Percentiles rank a stretch among this genome's conserved stretches.
Conservation (phyloP, 148 eudicot species). For the Salicornia ramosissima region DNA sequence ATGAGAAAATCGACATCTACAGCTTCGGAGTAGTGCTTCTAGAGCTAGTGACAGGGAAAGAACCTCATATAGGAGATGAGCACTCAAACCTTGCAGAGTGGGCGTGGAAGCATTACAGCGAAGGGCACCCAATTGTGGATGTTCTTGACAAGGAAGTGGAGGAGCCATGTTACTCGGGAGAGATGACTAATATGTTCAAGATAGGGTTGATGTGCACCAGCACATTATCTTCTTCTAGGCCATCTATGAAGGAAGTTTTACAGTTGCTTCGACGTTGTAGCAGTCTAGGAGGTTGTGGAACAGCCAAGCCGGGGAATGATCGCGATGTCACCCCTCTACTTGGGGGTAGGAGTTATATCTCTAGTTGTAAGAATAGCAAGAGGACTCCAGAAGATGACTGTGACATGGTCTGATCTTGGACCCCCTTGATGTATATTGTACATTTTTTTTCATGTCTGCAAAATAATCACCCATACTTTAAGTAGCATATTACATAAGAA, state of each 20-base stretch:
- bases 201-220: conserved; percentile 68
- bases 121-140: conserved; percentile 37
- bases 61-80: conserved; percentile 52
- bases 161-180: conserved; percentile 39
- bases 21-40: conserved; percentile 84
- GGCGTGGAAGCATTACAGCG: conserved; percentile 68
- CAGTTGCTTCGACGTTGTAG: conserved; percentile 40
- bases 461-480: neutral
- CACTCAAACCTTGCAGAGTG: conserved; percentile 66
- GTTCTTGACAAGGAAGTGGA: conserved; percentile 40
- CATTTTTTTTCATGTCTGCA: neutral
- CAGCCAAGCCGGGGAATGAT: conserved; percentile 26
- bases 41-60: conserved; percentile 74
- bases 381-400: conserved; percentile 31
- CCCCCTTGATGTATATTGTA: neutral
- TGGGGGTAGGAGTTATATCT: conserved; percentile 31
- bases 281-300: conserved; percentile 24
- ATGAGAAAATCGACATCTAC: conserved; percentile 71
- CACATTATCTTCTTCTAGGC: conserved; percentile 49
- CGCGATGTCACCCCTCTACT: conserved; percentile 52
- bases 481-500: no score
- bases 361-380: conserved; percentile 42
- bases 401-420: conserved; percentile 19
- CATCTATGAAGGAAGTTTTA: conserved; percentile 70
- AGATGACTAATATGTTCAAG: conserved; percentile 51